Conservation (phyloP, 495 filamentous ascomycete genomes). For the Penicillium bovifimosum region DNA sequence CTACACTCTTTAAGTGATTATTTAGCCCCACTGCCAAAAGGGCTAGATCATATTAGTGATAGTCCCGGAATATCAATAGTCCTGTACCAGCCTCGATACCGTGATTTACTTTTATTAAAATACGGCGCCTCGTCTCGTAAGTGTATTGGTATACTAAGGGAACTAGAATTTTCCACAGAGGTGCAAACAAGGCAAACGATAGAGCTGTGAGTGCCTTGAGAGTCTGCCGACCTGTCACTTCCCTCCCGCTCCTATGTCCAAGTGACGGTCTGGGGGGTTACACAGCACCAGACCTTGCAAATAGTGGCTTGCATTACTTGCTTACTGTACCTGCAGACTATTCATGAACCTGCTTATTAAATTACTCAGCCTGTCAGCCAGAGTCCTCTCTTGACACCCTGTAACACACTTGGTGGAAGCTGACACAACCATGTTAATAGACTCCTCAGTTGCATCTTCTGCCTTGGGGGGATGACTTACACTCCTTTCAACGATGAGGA, state of each 20-base stretch:
- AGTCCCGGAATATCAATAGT: neutral
- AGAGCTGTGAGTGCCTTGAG: constrained; percentile 7
- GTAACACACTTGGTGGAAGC: no score
- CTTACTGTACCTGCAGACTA: constrained; percentile 13
- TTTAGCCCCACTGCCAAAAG: no score
- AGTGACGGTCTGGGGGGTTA: constrained; percentile 12
- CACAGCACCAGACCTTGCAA: constrained; percentile 13
- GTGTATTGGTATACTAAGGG: neutral
- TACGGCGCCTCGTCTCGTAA: neutral
- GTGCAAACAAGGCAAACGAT: constrained; percentile 12
- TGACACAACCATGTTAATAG: no score
- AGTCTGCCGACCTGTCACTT: constrained; percentile 12
- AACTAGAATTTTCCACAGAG: constrained; percentile 7
- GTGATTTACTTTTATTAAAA: neutral
- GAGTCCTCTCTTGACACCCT: no score
- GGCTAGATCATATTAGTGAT: neutral
- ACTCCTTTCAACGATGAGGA: constrained; percentile 14
- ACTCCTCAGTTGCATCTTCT: constrained; percentile 13
- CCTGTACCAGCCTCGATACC: neutral
- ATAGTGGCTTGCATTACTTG: constrained; percentile 12
- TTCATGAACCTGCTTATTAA: constrained; percentile 18
- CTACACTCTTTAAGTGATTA: no score
- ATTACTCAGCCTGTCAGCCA: constrained; percentile 19
- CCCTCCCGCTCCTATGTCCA: constrained; percentile 12
- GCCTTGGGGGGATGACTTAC: constrained; percentile 14